Conservation (phyloP, 176 grass and related monocot species). For the Alopecurus myosuroides region DNA sequence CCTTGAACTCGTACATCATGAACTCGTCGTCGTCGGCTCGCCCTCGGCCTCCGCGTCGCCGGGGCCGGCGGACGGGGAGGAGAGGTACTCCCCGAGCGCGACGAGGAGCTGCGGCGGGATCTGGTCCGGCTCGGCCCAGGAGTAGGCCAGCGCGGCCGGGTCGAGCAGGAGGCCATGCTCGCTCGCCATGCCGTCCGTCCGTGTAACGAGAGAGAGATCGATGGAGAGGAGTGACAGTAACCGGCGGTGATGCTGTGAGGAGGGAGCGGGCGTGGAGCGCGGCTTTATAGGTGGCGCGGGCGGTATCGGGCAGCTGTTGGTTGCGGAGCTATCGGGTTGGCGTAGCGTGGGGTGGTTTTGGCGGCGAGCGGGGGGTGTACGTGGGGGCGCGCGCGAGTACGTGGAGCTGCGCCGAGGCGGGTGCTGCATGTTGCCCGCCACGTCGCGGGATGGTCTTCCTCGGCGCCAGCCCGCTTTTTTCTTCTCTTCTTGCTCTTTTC, state of each 20-base stretch:
- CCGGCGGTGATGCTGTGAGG: background rate
- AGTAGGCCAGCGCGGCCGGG: constrained; percentile 11
- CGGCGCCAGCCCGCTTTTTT: background rate
- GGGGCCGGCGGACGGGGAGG: background rate
- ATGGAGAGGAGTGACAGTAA: background rate
- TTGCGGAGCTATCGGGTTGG: constrained; percentile 7
- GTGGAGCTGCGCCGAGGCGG: constrained; percentile 16
- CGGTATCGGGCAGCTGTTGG: constrained; percentile 2
- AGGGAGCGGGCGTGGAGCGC: background rate
- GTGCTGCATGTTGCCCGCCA: constrained; percentile 43
- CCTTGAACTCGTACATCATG: constrained; percentile 98
- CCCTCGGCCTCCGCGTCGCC: background rate
- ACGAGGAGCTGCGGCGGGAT: constrained; percentile 47
- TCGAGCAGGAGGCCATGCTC: constrained; percentile 29
- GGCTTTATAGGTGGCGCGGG: constrained; percentile 22
- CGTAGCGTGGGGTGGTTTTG: constrained; percentile 31
- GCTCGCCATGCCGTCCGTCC: background rate
- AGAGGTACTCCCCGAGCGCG: constrained; percentile 45
- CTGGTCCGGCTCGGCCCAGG: constrained; percentile 26
- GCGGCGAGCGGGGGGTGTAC: constrained; percentile 23
- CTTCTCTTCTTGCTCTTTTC: background rate
- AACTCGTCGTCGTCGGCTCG: constrained; percentile 82
- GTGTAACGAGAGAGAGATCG: background rate
- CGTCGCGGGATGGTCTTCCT: constrained; percentile 12
- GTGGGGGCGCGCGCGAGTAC: constrained; percentile 10